A percentile compares a stretch with the other conserved stretches of the same genome.
phyloP scores from a whole-genome alignment of 345 rosid genomes.

The Gossypium stocksii region DNA sequence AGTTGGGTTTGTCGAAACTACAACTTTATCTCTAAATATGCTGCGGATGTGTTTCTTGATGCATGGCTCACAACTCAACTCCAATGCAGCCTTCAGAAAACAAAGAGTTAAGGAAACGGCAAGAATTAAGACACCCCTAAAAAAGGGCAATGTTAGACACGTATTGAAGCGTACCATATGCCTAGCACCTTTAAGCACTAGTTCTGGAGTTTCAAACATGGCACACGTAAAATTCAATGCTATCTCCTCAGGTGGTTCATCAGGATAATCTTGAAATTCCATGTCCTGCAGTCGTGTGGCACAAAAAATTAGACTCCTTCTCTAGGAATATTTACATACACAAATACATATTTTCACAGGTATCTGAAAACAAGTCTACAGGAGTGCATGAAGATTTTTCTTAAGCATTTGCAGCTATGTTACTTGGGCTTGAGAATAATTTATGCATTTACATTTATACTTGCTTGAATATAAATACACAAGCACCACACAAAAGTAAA shows the following conservation, averaged over 20 bases:
- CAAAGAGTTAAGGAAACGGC: background rate
- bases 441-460: too few species aligned
- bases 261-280: conserved; percentile 62
- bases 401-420: conserved; percentile 25
- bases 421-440: background rate
- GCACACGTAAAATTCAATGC: conserved; percentile 78
- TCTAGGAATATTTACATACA: background rate
- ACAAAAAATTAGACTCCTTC: background rate
- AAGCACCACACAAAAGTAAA: background rate
- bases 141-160: background rate
- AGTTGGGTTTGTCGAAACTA: conserved; percentile 83
- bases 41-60: conserved; percentile 74
- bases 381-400: conserved; percentile 37
- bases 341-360: background rate
- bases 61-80: conserved; percentile 87
- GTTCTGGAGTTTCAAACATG: conserved; percentile 82
- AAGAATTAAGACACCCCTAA: background rate
- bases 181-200: conserved; percentile 90
- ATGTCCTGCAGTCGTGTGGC: conserved; percentile 39
- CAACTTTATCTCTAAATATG: conserved; percentile 71
- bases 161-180: conserved; percentile 63
- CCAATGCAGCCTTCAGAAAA: conserved; percentile 74
- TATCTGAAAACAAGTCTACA: background rate
- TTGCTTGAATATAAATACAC: background rate
- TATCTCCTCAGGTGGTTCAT: conserved; percentile 89